Percentiles rank a stretch among this genome's conserved stretches.
These are phyloP conservation scores for Ogataea angusta DNA, from an alignment of 805 yeast species.

Conservation along the genomic window DNA sequence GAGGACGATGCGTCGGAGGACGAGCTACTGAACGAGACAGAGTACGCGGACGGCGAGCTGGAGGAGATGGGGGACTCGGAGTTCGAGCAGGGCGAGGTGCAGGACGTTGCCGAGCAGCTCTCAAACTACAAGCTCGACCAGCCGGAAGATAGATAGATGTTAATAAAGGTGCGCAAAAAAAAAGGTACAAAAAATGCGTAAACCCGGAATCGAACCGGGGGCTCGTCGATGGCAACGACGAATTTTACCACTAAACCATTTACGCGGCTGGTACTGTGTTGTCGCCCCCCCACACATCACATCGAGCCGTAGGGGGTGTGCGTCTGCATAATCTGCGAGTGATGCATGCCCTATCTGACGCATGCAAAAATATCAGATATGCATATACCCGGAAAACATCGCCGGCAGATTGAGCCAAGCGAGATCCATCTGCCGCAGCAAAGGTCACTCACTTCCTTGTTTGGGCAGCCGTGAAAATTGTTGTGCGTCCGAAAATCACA, in stretches of 20 bases:
- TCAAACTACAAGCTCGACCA: conserved; percentile 7
- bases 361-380: too few species aligned
- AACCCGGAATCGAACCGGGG: conserved; percentile 32
- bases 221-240: conserved; percentile 31
- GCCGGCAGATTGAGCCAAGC: too few species aligned
- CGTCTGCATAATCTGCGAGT: too few species aligned
- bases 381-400: too few species aligned
- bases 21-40: conserved; percentile 12
- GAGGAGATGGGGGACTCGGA: conserved; percentile 12
- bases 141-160: background rate
- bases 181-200: conserved; percentile 16
- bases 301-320: too few species aligned
- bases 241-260: conserved; percentile 30
- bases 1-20: conserved; percentile 15
- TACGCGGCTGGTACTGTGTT: conserved; percentile 11
- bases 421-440: too few species aligned
- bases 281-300: background rate
- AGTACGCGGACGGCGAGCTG: conserved; percentile 14
- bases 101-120: conserved; percentile 7
- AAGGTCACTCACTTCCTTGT: too few species aligned
- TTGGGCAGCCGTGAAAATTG: too few species aligned
- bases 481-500: too few species aligned
- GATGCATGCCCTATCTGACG: background rate
- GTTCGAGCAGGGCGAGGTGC: conserved; percentile 10
- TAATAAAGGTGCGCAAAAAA: background rate